phyloP scores from a whole-genome alignment of 148 eudicot genomes.

The Vaccinium darrowii region DNA sequence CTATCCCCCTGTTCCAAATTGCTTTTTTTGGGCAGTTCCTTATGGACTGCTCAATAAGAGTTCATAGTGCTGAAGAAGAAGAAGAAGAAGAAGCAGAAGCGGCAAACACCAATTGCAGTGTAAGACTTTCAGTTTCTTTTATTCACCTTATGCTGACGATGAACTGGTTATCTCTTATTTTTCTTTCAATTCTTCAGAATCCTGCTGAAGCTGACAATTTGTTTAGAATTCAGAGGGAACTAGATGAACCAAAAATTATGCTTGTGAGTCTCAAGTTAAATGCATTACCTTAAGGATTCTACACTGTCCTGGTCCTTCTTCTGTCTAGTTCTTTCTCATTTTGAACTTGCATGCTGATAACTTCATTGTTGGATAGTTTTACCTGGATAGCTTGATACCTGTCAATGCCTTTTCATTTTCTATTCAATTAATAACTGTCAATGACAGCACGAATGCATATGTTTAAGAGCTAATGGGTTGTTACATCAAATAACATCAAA shows the following conservation, averaged over 20 bases:
- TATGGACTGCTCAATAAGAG: too few relatives aligned
- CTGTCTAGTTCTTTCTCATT: neutral
- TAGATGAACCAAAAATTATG: slow-evolving; percentile 95
- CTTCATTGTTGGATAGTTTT: neutral
- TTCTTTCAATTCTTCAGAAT: slow-evolving; percentile 42
- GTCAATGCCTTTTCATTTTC: neutral
- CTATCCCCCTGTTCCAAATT: neutral
- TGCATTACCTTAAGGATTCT: neutral
- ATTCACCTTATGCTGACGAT: neutral
- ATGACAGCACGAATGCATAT: neutral
- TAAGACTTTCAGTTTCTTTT: slow-evolving; percentile 1
- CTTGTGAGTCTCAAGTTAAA: slow-evolving; percentile 49
- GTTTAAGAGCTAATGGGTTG: neutral
- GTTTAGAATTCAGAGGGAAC: slow-evolving; percentile 82
- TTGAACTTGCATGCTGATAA: neutral
- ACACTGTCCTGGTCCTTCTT: neutral
- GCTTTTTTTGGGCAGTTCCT: neutral
- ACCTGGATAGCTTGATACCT: neutral
- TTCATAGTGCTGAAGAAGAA: too few relatives aligned
- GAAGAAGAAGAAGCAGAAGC: too few relatives aligned
- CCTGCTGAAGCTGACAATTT: slow-evolving; percentile 98
- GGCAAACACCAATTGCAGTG: neutral
- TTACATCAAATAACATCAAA: too few relatives aligned
- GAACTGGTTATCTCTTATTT: neutral
- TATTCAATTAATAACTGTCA: neutral